Evolutionary conservation across 2,329 filamentous ascomycete genomes (phyloP), one percentile per base, ranked within the genome.

Genomic region (Cordyceps farinosa): DNA sequence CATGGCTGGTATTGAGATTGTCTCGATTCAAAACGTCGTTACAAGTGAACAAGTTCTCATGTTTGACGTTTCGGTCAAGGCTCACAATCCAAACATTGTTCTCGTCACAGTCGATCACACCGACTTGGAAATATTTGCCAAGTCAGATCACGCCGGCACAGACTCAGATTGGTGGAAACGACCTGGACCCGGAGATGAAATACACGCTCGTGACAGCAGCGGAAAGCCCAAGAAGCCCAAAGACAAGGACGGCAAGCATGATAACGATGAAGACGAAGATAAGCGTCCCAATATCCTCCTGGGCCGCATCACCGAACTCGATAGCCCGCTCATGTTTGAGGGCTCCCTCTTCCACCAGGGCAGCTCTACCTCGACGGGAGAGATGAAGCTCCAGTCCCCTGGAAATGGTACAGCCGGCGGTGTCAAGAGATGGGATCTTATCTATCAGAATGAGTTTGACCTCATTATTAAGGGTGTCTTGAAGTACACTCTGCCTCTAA

Each of bases 1-100:
- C 7, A 84, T 99, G 54, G 84, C 86, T 32, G 87, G 90, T 67
- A 90, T 98, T 64, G 82, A 89, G 67, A 86, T 98, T 51, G 80
- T 89, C 62, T 88, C 89, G 66, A 92, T 99, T 68, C 87, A 90
- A 69, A 96, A 97, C 68, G 92, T 99, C 30, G 84, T 98, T 55
- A 93, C 93, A 2, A 97, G 91, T 69, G 91, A 97, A 74, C 91
- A 97, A 74, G 93, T 98, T 73, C 84, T 99, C 48, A 97, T 99
- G 86, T 85, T 98, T 70, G 94, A 99, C 74, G 79, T 99, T 55
- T 87, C 91, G 27, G 91, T 99, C 65, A 87, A 87, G 68, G 95
- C 94, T 0, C 83, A 94, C 69, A 99, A 99, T 73, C 93, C 94
- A 1, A 99, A 98, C 69, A 87, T 97, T 47, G 90, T 98, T 45